Percentiles rank a stretch among this genome's conserved stretches.
Conservation (phyloP, 345 rosid genomes). For the Arabidopsis thaliana region DNA sequence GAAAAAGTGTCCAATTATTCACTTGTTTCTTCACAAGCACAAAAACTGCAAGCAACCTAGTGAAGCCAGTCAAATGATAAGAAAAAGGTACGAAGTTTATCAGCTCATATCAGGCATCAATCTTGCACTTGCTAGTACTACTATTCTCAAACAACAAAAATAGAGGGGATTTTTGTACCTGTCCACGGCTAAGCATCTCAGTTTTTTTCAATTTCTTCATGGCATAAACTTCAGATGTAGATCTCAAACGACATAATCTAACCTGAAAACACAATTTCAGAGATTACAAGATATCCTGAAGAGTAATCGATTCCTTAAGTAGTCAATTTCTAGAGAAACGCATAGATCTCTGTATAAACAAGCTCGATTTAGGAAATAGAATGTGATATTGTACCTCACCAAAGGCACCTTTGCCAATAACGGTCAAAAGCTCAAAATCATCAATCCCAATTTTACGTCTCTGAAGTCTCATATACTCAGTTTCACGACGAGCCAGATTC, state of each 20-base stretch:
- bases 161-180: constrained; percentile 54
- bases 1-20: not conserved
- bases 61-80: constrained; percentile 11
- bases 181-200: constrained; percentile 99
- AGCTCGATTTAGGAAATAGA: not conserved
- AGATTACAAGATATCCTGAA: not conserved
- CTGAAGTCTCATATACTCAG: constrained; percentile 94
- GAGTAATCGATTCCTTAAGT: not conserved
- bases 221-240: constrained; percentile 84
- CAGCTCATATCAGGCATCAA: constrained; percentile 13
- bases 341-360: constrained; percentile 4
- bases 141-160: constrained; percentile 1
- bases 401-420: constrained; percentile 96
- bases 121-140: not conserved
- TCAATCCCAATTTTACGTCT: constrained; percentile 95
- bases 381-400: constrained; percentile 73
- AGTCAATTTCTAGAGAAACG: constrained; percentile 5
- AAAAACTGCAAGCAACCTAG: constrained; percentile 4
- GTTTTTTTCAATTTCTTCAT: constrained; percentile 97
- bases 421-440: constrained; percentile 86
- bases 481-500: constrained; percentile 83
- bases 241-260: constrained; percentile 84
- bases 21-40: not conserved
- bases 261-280: constrained; percentile 52
- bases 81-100: not conserved